Percentiles rank a stretch among this genome's conserved stretches.
Evolutionary conservation across 768 basidiomycete species (phyloP).

Genomic region (Podaxis pistillaris): DNA sequence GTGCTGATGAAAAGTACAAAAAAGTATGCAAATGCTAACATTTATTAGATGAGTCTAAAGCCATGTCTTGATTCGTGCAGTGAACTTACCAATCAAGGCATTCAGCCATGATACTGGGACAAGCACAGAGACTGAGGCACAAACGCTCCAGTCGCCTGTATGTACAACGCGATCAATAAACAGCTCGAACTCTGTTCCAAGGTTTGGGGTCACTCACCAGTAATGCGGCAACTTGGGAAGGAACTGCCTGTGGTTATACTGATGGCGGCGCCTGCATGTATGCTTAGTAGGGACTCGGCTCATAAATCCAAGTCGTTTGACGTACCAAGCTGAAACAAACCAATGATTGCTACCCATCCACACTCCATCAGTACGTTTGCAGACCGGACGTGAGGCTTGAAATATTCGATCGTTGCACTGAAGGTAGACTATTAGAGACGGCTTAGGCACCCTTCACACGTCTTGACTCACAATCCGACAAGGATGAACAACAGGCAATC

Average conservation of each 20-base stretch:
- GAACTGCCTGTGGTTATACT: conserved; percentile 44
- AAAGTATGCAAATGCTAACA: conserved; percentile 45
- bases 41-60: neutral
- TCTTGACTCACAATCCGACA: conserved; percentile 31
- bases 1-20: conserved; percentile 48
- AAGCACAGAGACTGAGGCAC: conserved; percentile 47
- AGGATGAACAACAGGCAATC: conserved; percentile 37
- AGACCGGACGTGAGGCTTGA: conserved; percentile 34
- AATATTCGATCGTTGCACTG: conserved; percentile 37
- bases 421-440: neutral
- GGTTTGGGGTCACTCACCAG: conserved; percentile 28
- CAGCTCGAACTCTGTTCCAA: neutral
- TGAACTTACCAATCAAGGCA: conserved; percentile 42
- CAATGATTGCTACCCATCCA: conserved; percentile 49
- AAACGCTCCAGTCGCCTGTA: conserved; percentile 39
- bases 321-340: conserved; percentile 51
- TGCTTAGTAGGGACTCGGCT: neutral
- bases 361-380: conserved; percentile 53
- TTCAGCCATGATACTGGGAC: conserved; percentile 48
- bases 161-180: conserved; percentile 12
- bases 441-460: neutral
- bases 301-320: conserved; percentile 1
- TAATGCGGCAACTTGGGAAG: conserved; percentile 22
- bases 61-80: neutral
- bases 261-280: conserved; percentile 44